A percentile compares a stretch with the other conserved stretches of the same genome.
These are phyloP conservation scores for Citrus reticulata DNA, from an alignment of 345 rosid genomes.

Conservation along the genomic window DNA sequence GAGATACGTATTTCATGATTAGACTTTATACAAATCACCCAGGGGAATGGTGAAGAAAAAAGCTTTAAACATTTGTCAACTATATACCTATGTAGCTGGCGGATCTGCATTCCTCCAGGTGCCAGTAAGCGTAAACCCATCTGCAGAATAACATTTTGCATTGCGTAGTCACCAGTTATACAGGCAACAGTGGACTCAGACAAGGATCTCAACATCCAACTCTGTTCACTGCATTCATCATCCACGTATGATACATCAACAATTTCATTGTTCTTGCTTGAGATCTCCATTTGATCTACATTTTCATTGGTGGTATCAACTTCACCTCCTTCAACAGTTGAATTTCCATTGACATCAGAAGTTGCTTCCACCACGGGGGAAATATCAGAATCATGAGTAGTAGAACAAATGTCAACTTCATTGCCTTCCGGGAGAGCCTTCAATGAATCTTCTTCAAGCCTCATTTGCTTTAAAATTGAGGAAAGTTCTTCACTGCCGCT, in stretches of 20 bases:
- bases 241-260: slow-evolving; percentile 51
- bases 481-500: slow-evolving; percentile 39
- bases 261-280: slow-evolving; percentile 53
- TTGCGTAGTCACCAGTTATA: slow-evolving; percentile 86
- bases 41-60: neutral
- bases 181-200: slow-evolving; percentile 97
- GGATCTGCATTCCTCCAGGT: slow-evolving; percentile 90
- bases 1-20: neutral
- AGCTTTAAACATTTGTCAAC: neutral
- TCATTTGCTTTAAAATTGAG: slow-evolving; percentile 57
- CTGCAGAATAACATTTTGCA: slow-evolving; percentile 97
- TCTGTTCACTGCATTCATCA: slow-evolving; percentile 79
- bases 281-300: slow-evolving; percentile 39
- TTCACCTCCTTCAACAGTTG: slow-evolving; percentile 26
- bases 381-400: slow-evolving; percentile 10
- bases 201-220: slow-evolving; percentile 78
- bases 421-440: slow-evolving; percentile 36
- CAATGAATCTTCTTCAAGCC: slow-evolving; percentile 61
- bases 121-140: slow-evolving; percentile 92
- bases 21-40: neutral
- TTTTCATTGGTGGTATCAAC: slow-evolving; percentile 27
- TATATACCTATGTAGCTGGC: slow-evolving; percentile 74
- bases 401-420: slow-evolving; percentile 13
- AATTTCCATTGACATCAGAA: slow-evolving; percentile 19
- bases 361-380: slow-evolving; percentile 10